These are phyloP conservation scores for Lactarius tabidus DNA, from an alignment of 768 basidiomycete genomes.

Conservation along the genomic window DNA sequence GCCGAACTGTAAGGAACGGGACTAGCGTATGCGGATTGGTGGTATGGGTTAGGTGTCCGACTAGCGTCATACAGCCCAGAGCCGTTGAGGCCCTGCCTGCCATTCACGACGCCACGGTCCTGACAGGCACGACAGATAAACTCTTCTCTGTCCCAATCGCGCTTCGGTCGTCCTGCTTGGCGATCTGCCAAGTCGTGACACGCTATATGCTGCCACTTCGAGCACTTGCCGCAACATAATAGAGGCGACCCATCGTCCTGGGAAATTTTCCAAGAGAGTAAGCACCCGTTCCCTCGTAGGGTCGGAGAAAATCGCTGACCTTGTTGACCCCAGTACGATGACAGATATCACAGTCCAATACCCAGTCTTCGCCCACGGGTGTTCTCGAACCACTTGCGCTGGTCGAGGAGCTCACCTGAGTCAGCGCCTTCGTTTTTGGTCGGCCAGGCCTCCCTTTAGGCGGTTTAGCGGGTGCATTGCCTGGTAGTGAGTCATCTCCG, in stretches of 20 bases:
- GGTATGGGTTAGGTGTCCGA: conserved; percentile 18
- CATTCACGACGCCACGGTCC: conserved; percentile 6
- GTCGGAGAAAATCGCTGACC: conserved; percentile 40
- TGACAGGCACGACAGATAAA: conserved; percentile 70
- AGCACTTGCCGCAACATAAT: conserved; percentile 78
- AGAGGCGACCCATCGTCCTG: conserved; percentile 80
- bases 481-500: conserved; percentile 7
- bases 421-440: conserved; percentile 17
- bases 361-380: conserved; percentile 67
- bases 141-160: conserved; percentile 85
- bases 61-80: conserved; percentile 1
- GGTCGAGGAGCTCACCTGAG: conserved; percentile 30
- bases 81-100: conserved; percentile 13
- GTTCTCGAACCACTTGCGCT: conserved; percentile 47
- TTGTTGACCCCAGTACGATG: conserved; percentile 65
- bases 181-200: conserved; percentile 78
- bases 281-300: conserved; percentile 6
- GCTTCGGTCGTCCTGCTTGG: conserved; percentile 55
- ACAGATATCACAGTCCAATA: conserved; percentile 87
- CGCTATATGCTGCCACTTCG: conserved; percentile 84
- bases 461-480: not conserved
- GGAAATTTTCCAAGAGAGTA: conserved; percentile 14
- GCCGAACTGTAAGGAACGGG: conserved; percentile 15
- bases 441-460: conserved; percentile 15
- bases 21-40: not conserved